Conservation (phyloP, 1,139 yeast species). For the Suhomyces ambrosiae region DNA sequence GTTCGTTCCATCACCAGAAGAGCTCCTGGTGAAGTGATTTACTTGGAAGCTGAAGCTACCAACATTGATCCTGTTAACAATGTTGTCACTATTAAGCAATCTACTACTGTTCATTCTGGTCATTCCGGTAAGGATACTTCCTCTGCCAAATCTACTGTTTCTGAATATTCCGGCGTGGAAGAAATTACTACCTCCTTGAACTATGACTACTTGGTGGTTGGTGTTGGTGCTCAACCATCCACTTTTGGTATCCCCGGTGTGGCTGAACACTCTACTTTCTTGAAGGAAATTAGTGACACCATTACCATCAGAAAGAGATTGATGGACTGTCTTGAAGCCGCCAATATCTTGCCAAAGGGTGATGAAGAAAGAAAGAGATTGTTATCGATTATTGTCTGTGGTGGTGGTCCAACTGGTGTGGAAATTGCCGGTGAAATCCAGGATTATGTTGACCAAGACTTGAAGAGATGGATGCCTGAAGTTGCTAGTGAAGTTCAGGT, state of each 20-base stretch:
- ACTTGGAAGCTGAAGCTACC: constrained; percentile 90
- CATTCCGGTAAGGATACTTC: constrained; percentile 56
- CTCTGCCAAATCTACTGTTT: constrained; percentile 52
- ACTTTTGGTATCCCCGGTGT: constrained; percentile 96
- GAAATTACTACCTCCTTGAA: constrained; percentile 52
- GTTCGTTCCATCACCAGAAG: constrained; percentile 64
- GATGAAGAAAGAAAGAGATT: constrained; percentile 81
- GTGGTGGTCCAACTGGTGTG: constrained; percentile 98
- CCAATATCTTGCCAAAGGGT: constrained; percentile 70
- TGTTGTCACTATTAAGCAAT: constrained; percentile 59
- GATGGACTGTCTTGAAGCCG: constrained; percentile 82
- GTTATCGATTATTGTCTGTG: constrained; percentile 83
- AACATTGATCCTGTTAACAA: constrained; percentile 71
- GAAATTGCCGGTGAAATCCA: constrained; percentile 95
- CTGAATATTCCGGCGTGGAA: constrained; percentile 40
- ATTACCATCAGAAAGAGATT: constrained; percentile 73
- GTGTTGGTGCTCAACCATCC: constrained; percentile 91
- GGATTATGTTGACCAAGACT: constrained; percentile 91
- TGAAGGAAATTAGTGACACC: constrained; percentile 86
- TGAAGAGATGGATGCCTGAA: constrained; percentile 86
- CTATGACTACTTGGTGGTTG: constrained; percentile 82
- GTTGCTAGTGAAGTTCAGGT: constrained; percentile 80
- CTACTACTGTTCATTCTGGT: constrained; percentile 55
- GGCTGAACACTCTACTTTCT: constrained; percentile 78
- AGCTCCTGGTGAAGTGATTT: constrained; percentile 76